Base-by-base conservation (phyloP, 441 rosid genomes). In the Biscutella laevigata region DNA sequence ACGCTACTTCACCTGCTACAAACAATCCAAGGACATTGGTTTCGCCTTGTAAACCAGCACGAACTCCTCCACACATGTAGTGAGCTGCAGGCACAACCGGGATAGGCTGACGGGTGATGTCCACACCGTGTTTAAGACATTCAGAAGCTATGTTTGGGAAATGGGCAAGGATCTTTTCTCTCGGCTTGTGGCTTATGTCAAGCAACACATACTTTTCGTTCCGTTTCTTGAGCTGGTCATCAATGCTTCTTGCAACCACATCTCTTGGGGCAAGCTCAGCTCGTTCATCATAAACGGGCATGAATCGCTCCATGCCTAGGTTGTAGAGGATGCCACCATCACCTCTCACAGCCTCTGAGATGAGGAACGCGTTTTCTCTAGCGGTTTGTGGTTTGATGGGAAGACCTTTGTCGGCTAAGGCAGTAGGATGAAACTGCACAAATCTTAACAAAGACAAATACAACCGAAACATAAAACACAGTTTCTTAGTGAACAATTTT, bases 21-120 rank as follows among this genome's bases (percentile, higher is more conserved):
- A 80, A 91, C 43, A 91, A 78, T 41, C 96, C 96, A 27, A 12
- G 69, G 26, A 91, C 94, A 57, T 91, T 88, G 26, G 96, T 91
- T 69, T 91, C 96, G 4, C 98, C 98, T 38, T 83, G 86, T 15
- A 92, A 79, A 64, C 94, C 91, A 41, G 94, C 82, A 4, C 86
- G 89, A 43, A 92, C 96, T 50, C 96, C 96, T 50, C 96, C 98
- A 36, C 98, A 91, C 83, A 91, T 82, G 82, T 91, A 91, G 67
- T 91, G 96, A 6, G 98, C 94, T 25, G 98, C 96, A 17, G 98
- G 98, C 48, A 91, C 98, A 21, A 88, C 96, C 0, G 96, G 98
- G 45, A 91, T 88, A 34, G 96, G 89, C 55, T 91, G 80, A 9
- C 25, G 48, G 19, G 96, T 88, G 52, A 88, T 85, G 48, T 88